A percentile compares a stretch with the other conserved stretches of the same genome.
Conservation (phyloP, 2,329 filamentous ascomycete species). For the Colletotrichum endophyticum region DNA sequence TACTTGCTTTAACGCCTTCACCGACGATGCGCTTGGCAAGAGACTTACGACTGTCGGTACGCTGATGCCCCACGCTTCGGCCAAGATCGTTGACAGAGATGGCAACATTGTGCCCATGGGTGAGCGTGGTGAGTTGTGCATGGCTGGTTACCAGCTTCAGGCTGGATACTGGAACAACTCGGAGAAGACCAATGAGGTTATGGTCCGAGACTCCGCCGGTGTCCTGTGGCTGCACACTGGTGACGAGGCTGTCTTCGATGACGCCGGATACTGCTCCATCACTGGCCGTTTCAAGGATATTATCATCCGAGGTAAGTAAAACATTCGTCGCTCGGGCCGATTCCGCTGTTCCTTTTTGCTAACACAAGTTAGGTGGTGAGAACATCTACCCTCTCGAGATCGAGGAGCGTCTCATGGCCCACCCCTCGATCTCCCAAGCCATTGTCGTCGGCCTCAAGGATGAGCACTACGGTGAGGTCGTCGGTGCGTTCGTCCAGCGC, state of each 20-base stretch:
- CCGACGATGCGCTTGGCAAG: constrained; percentile 70
- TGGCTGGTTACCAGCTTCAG: constrained; percentile 78
- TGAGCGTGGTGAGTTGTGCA: constrained; percentile 74
- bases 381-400: constrained; percentile 79
- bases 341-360: constrained; percentile 4
- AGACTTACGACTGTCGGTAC: constrained; percentile 77
- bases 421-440: constrained; percentile 66
- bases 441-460: constrained; percentile 74
- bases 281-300: constrained; percentile 82
- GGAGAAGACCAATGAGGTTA: constrained; percentile 71
- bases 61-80: constrained; percentile 75
- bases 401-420: constrained; percentile 72
- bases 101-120: constrained; percentile 72
- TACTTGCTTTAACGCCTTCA: constrained; percentile 82
- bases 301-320: constrained; percentile 67
- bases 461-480: constrained; percentile 75
- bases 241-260: constrained; percentile 72
- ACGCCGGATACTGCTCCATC: constrained; percentile 72
- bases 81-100: constrained; percentile 77
- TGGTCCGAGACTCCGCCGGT: constrained; percentile 57
- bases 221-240: constrained; percentile 70
- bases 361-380: constrained; percentile 61
- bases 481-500: constrained; percentile 65
- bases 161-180: constrained; percentile 72
- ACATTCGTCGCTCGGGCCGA: background rate